These are phyloP conservation scores for Saksenaea vasiformis DNA, from an alignment of 371 early-diverging fungal species.

Conservation along the genomic window DNA sequence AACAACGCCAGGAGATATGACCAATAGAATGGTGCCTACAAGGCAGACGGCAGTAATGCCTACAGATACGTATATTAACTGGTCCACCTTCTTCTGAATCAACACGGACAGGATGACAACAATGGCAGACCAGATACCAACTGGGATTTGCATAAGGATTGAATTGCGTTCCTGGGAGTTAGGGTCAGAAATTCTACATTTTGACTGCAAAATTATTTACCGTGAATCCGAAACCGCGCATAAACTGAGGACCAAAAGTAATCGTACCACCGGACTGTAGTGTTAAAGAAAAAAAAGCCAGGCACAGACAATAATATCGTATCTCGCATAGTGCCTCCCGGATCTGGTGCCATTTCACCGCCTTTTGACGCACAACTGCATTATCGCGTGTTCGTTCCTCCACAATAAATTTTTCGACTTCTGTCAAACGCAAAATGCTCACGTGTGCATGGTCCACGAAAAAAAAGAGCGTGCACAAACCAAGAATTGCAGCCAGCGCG, in stretches of 20 bases:
- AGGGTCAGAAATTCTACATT: background rate
- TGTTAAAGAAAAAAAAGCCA: conserved; percentile 19
- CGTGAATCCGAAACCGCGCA: conserved; percentile 35
- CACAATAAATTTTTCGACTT: conserved; percentile 34
- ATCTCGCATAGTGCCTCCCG: conserved; percentile 38
- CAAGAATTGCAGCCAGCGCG: conserved; percentile 28
- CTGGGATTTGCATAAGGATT: conserved; percentile 36
- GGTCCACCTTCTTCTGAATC: conserved; percentile 20
- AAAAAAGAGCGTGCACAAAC: conserved; percentile 29
- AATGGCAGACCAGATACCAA: conserved; percentile 19
- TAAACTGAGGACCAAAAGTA: conserved; percentile 34
- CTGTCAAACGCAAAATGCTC: conserved; percentile 24
- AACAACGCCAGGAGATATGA: conserved; percentile 20
- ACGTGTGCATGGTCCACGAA: conserved; percentile 32
- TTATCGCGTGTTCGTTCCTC: conserved; percentile 39
- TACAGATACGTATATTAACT: conserved; percentile 20
- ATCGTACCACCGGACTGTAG: conserved; percentile 39
- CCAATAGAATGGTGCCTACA: conserved; percentile 30
- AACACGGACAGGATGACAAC: conserved; percentile 14
- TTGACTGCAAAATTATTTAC: conserved; percentile 18
- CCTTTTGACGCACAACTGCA: conserved; percentile 24
- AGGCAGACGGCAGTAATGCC: conserved; percentile 18
- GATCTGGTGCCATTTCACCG: conserved; percentile 27
- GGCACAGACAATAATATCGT: conserved; percentile 24
- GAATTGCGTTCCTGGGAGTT: conserved; percentile 12